phyloP scores from a whole-genome alignment of 495 filamentous ascomycete genomes.

The Tetracladium marchalianum region DNA sequence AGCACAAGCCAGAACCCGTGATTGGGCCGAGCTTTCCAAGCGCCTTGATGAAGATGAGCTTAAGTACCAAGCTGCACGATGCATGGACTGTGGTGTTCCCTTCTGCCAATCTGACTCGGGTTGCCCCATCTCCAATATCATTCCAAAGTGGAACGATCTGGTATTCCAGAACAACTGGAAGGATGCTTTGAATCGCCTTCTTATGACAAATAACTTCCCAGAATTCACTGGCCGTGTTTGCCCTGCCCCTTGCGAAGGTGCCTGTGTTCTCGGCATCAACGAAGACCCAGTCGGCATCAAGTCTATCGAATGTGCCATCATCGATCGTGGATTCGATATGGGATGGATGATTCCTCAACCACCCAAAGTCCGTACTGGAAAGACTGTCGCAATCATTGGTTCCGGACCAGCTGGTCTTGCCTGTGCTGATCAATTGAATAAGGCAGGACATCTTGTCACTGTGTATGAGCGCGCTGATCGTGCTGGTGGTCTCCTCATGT shows the following conservation, averaged over 20 bases:
- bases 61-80: constrained; percentile 96
- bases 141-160: constrained; percentile 97
- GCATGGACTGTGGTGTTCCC: constrained; percentile 99
- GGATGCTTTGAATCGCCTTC: constrained; percentile 85
- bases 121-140: constrained; percentile 98
- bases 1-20: constrained; percentile 75
- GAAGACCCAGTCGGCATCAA: constrained; percentile 98
- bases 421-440: constrained; percentile 91
- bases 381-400: constrained; percentile 86
- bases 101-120: constrained; percentile 98
- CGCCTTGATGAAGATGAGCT: constrained; percentile 93
- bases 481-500: constrained; percentile 90
- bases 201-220: constrained; percentile 99
- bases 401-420: constrained; percentile 92
- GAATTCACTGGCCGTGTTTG: constrained; percentile 99
- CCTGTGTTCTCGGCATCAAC: constrained; percentile 96
- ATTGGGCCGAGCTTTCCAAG: constrained; percentile 89
- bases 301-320: constrained; percentile 98
- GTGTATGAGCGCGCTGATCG: constrained; percentile 96
- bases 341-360: constrained; percentile 93
- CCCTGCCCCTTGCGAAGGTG: constrained; percentile 94
- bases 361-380: constrained; percentile 75
- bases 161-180: constrained; percentile 92
- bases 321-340: constrained; percentile 98
- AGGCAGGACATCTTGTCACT: constrained; percentile 80